Evolutionary conservation across 1,284 basidiomycete species (phyloP).

Genomic region (Pseudozyma sp.): DNA sequence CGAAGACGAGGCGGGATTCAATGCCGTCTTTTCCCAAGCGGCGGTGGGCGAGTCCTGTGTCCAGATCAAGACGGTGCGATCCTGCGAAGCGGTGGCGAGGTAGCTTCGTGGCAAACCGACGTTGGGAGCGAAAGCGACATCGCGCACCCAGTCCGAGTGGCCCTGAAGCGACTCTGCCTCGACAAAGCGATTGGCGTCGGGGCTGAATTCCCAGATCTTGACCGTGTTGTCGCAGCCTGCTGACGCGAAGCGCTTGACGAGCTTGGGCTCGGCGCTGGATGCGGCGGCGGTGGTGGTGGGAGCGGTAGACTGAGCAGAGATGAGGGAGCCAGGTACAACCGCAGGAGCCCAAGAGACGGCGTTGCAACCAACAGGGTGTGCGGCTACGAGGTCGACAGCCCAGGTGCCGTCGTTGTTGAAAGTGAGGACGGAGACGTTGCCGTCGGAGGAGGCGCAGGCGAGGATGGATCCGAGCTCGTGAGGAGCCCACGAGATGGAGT

Average conservation of each 20-base stretch:
- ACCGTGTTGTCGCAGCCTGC: slow-evolving; percentile 97
- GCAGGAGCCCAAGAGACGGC: slow-evolving; percentile 98
- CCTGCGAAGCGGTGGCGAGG: slow-evolving; percentile 93
- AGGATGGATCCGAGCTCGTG: slow-evolving; percentile 96
- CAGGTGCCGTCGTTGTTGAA: slow-evolving; percentile 99
- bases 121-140: slow-evolving; percentile 97
- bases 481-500: slow-evolving; percentile 97
- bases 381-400: slow-evolving; percentile 93
- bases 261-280: slow-evolving; percentile 26
- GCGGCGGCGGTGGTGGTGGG: slow-evolving; percentile 68
- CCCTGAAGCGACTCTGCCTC: slow-evolving; percentile 62
- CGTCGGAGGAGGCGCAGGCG: slow-evolving; percentile 97
- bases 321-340: slow-evolving; percentile 80
- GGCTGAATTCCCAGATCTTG: slow-evolving; percentile 87
- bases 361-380: slow-evolving; percentile 95
- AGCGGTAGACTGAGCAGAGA: slow-evolving; percentile 47
- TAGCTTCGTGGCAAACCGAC: slow-evolving; percentile 93
- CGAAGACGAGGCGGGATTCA: slow-evolving; percentile 75
- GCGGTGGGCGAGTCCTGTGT: slow-evolving; percentile 83
- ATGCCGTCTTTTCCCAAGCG: slow-evolving; percentile 85
- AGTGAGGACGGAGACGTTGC: slow-evolving; percentile 93
- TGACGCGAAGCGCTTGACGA: slow-evolving; percentile 77
- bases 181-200: slow-evolving; percentile 60
- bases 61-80: slow-evolving; percentile 90
- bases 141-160: slow-evolving; percentile 96